Conservation (phyloP, 2,329 filamentous ascomycete species). For the Metarhizium humberi region DNA sequence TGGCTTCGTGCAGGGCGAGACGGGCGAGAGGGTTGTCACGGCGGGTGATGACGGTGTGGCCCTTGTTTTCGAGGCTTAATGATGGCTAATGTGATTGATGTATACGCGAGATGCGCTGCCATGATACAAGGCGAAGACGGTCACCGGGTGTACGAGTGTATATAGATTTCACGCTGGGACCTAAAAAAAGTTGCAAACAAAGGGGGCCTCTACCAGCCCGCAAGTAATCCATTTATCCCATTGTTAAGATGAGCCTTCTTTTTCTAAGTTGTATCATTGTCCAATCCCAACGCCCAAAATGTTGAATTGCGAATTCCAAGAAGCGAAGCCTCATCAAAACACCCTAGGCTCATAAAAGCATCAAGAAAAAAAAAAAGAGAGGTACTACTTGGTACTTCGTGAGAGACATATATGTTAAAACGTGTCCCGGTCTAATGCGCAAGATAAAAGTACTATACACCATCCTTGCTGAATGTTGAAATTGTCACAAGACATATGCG, state of each 20-base stretch:
- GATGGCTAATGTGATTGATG: background rate
- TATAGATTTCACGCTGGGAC: too few species aligned
- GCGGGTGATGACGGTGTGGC: constrained; percentile 78
- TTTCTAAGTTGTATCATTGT: background rate
- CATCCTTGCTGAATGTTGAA: background rate
- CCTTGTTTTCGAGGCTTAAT: constrained; percentile 54
- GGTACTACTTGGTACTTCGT: background rate
- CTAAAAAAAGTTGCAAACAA: background rate
- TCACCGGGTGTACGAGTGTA: too few species aligned
- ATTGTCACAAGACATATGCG: background rate
- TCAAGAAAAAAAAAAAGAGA: constrained; percentile 1
- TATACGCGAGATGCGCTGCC: background rate
- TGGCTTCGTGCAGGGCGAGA: constrained; percentile 77
- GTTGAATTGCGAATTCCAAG: constrained; percentile 10
- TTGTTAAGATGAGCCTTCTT: constrained; percentile 14
- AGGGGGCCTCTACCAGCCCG: background rate
- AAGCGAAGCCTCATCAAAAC: background rate
- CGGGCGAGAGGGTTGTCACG: constrained; percentile 68
- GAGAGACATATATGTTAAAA: background rate
- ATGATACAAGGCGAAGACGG: background rate
- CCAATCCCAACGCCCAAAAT: constrained; percentile 9
- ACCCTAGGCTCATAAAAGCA: background rate
- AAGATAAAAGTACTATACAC: background rate
- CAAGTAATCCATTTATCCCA: constrained; percentile 5
- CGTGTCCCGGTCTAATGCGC: background rate